Evolutionary conservation across 352 stramenopile species (phyloP), one percentile per base, ranked within the genome.

Genomic region (Pythium oligandrum): DNA sequence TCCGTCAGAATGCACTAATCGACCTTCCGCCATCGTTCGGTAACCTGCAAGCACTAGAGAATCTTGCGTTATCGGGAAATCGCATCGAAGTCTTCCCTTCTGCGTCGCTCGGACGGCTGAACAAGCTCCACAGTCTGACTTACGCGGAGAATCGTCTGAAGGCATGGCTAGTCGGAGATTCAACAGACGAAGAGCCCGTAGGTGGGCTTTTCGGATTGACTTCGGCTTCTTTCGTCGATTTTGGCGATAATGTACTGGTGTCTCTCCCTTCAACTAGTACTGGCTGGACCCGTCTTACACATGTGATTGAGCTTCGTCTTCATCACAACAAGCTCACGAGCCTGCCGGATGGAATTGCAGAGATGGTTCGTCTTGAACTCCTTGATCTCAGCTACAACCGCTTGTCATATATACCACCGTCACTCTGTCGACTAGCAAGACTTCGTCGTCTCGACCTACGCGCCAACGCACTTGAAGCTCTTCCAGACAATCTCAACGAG

Each of bases 341-440:
- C 8, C 35, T 86, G 1, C 73, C 75, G 0, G 5, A n/a, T 3
- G 44, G 39, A 3, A 39, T 83, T 4, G 55, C 55, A 32, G 55
- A 51, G 1, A 55, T 79, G 4, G 30, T 42, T 2, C 59, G 51
- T 6, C 53, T 86, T 2, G 59, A 69, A 32, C 49, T 59, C 4
- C 75, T 86, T 10, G 75, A 82, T 44, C n/a, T 71, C 40, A 73
- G 66, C 34, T 46, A 48, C 45, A 86, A 86, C 50, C 75, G 70
- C 33, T 49, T 86, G 34, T 51, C 38, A 0, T 40, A 26, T 0
- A 11, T 86, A 0, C 75, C 71, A 10, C 34, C 36, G 0, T 31
- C 43, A 6, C 55, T 86, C 10, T 56, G 75, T 10, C 48, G 37
- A 2, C 49, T 55, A 2, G 55, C 60, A 5, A 57, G 47, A 1